Conservation (phyloP, 1,284 basidiomycete genomes). For the Athelia psychrophila region DNA sequence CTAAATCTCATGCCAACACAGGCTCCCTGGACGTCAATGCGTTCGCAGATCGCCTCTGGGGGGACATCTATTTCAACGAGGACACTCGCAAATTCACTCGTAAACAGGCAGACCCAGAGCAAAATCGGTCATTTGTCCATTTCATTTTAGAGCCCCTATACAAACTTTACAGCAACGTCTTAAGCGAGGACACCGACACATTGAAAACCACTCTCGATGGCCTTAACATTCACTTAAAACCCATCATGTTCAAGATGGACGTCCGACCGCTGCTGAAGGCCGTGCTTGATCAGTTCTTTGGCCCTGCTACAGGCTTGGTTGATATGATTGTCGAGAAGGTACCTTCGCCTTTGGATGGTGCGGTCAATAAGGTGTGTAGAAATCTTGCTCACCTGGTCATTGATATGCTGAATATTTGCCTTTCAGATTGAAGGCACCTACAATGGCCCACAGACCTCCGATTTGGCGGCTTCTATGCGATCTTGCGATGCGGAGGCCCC, state of each 20-base stretch:
- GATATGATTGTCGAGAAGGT: constrained; percentile 92
- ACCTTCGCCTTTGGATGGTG: constrained; percentile 77
- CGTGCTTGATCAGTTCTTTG: constrained; percentile 95
- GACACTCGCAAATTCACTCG: constrained; percentile 88
- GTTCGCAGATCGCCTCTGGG: constrained; percentile 92
- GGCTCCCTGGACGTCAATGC: constrained; percentile 61
- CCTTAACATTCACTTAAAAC: constrained; percentile 87
- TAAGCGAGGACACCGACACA: constrained; percentile 87
- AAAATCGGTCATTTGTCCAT: constrained; percentile 88
- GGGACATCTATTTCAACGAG: constrained; percentile 93
- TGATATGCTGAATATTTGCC: constrained; percentile 1
- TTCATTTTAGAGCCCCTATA: constrained; percentile 97
- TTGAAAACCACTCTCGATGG: constrained; percentile 80
- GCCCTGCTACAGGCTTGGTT: constrained; percentile 82
- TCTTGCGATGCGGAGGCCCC: constrained; percentile 84
- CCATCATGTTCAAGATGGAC: constrained; percentile 97
- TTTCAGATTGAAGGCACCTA: constrained; percentile 77
- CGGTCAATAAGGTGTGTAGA: constrained; percentile 62
- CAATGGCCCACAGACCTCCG: constrained; percentile 81
- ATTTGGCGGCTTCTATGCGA: constrained; percentile 78
- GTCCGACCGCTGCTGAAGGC: constrained; percentile 93
- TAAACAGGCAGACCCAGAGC: constrained; percentile 79
- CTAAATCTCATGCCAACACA: constrained; percentile 19
- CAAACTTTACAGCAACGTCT: constrained; percentile 94
- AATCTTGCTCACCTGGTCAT: background rate